phyloP scores from a whole-genome alignment of 2,329 filamentous ascomycete genomes.

The Talaromyces islandicus region DNA sequence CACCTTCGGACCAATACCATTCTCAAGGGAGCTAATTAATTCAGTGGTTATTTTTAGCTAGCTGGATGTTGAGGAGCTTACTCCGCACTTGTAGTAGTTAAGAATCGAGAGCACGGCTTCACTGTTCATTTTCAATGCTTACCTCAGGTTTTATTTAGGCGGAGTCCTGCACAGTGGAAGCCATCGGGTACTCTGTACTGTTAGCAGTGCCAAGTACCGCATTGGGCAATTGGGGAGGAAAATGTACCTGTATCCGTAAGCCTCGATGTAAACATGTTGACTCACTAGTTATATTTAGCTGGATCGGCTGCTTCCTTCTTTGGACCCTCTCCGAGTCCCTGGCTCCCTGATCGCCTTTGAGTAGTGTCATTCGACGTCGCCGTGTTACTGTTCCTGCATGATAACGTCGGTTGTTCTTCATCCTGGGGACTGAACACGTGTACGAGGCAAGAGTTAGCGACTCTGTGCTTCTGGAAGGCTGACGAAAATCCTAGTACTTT shows the following conservation, averaged over 20 bases:
- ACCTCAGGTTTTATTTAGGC: background rate
- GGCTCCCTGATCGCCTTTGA: background rate
- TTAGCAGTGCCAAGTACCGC: too few relatives aligned
- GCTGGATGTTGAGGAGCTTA: background rate
- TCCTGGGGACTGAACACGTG: background rate
- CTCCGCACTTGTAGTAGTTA: background rate
- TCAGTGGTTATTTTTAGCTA: too few relatives aligned
- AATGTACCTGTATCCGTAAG: background rate
- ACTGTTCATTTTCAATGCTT: background rate
- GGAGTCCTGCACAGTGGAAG: too few relatives aligned
- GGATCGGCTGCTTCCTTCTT: background rate
- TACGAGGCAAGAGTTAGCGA: background rate
- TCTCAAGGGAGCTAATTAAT: background rate
- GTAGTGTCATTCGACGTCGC: background rate
- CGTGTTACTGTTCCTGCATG: background rate
- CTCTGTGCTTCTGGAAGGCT: background rate
- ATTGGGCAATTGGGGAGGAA: too few relatives aligned
- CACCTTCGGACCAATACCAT: background rate
- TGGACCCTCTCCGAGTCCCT: background rate
- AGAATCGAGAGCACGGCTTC: background rate
- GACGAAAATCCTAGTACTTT: background rate
- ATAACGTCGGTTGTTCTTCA: background rate
- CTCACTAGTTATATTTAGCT: background rate
- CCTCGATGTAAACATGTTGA: background rate
- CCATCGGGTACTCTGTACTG: too few relatives aligned